Evolutionary conservation across 2,329 filamentous ascomycete species (phyloP).

Genomic region (Pestalotiopsis sp.): DNA sequence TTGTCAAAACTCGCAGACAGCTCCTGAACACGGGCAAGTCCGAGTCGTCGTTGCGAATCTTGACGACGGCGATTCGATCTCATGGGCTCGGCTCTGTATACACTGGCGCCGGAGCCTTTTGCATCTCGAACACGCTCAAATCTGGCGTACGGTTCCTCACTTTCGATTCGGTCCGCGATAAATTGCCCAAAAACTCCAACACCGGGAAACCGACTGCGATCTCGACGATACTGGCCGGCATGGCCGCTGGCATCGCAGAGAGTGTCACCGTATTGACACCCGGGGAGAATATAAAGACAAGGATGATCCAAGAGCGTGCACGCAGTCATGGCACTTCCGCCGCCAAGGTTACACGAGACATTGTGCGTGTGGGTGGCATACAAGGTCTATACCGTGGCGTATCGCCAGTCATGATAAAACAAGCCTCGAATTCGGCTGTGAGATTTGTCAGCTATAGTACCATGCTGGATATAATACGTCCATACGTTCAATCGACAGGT

Average conservation of each 20-base stretch:
- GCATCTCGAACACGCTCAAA: not conserved
- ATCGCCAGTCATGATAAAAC: not conserved
- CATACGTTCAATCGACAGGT: not conserved
- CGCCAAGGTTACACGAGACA: not conserved
- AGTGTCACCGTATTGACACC: not conserved
- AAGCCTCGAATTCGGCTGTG: not conserved
- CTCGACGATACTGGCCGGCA: not conserved
- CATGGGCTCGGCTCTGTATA: not conserved
- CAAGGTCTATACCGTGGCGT: not conserved
- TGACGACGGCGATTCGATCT: not conserved
- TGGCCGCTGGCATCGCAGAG: not conserved
- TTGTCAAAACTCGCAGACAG: not conserved
- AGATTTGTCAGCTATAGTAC: not conserved
- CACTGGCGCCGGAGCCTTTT: not conserved
- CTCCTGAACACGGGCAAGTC: not conserved
- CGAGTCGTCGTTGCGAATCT: not conserved
- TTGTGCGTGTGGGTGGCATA: not conserved
- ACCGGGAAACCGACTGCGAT: not conserved
- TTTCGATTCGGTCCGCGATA: not conserved
- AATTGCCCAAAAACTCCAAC: not conserved
- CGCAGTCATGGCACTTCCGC: not conserved
- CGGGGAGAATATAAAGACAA: not conserved
- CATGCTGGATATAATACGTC: not conserved
- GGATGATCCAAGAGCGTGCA: not conserved
- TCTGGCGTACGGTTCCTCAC: not conserved